phyloP scores from a whole-genome alignment of 148 eudicot species.

The Chenopodium formosanum region DNA sequence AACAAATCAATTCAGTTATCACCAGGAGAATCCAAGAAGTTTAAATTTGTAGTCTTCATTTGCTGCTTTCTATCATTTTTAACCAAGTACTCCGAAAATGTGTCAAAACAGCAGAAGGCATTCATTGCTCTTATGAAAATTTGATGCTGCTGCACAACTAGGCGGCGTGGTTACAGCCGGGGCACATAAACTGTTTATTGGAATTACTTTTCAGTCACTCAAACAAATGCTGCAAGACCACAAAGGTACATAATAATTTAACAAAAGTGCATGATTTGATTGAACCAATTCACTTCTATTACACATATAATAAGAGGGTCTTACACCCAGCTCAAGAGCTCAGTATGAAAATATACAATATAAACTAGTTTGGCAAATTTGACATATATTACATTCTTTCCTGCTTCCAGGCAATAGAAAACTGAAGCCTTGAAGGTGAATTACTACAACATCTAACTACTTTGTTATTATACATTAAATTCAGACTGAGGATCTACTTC shows the following conservation, averaged over 20 bases:
- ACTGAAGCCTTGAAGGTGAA: background rate
- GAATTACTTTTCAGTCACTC: background rate
- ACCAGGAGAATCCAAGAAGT: background rate
- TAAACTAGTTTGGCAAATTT: background rate
- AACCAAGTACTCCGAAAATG: background rate
- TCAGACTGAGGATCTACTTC: background rate
- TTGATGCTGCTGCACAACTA: background rate
- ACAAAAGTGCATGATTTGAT: background rate
- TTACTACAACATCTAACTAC: background rate
- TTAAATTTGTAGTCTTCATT: background rate
- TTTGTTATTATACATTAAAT: slow-evolving; percentile 15
- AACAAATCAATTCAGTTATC: no score
- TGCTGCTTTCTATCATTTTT: background rate
- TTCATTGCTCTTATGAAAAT: background rate
- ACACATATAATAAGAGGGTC: background rate
- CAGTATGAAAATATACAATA: background rate
- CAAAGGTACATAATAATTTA: background rate
- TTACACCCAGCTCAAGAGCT: background rate
- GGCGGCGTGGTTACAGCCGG: background rate
- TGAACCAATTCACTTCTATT: background rate
- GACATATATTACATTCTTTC: slow-evolving; percentile 2
- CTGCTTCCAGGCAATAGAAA: background rate
- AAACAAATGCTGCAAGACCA: background rate
- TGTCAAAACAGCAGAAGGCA: background rate
- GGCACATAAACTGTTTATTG: background rate